These are phyloP conservation scores for Aegilops sharonensis DNA, from an alignment of 176 grass and related monocot species.

Conservation along the genomic window DNA sequence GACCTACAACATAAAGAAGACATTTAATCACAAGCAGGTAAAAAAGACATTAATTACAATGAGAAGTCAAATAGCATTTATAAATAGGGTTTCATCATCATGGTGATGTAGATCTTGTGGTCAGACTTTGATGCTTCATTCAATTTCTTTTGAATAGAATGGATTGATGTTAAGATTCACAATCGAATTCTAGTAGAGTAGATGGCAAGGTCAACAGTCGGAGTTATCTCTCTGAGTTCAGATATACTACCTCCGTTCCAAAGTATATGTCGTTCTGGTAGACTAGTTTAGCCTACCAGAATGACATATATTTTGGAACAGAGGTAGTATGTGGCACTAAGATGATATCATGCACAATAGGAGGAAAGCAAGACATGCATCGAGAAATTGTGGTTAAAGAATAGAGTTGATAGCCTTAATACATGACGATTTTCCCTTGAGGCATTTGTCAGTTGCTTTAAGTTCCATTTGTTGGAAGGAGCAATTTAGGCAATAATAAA, in stretches of 20 bases:
- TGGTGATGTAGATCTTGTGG: not conserved
- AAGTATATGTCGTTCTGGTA: too few relatives aligned
- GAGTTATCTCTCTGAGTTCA: not conserved
- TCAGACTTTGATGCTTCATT: not conserved
- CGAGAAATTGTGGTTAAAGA: not conserved
- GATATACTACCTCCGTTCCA: not conserved
- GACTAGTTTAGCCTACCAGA: too few relatives aligned
- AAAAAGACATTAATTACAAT: not conserved
- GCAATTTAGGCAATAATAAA: slow-evolving; percentile 17
- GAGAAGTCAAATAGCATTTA: not conserved
- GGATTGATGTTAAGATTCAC: slow-evolving; percentile 10
- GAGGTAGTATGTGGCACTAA: not conserved
- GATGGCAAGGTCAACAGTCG: not conserved
- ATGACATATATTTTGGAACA: too few relatives aligned
- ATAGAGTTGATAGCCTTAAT: not conserved
- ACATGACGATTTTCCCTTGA: not conserved
- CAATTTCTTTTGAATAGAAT: not conserved
- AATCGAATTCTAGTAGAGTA: slow-evolving; percentile 12
- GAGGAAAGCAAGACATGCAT: not conserved
- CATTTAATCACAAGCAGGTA: slow-evolving; percentile 23
- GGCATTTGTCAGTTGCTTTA: not conserved
- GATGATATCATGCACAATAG: not conserved
- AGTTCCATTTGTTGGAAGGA: not conserved
- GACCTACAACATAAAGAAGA: slow-evolving; percentile 60
- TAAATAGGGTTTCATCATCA: not conserved